Percentiles rank a stretch among this genome's conserved stretches.
These are phyloP conservation scores for Alternaria gansuensis DNA, from an alignment of 2,329 filamentous ascomycete genomes.

Conservation along the genomic window DNA sequence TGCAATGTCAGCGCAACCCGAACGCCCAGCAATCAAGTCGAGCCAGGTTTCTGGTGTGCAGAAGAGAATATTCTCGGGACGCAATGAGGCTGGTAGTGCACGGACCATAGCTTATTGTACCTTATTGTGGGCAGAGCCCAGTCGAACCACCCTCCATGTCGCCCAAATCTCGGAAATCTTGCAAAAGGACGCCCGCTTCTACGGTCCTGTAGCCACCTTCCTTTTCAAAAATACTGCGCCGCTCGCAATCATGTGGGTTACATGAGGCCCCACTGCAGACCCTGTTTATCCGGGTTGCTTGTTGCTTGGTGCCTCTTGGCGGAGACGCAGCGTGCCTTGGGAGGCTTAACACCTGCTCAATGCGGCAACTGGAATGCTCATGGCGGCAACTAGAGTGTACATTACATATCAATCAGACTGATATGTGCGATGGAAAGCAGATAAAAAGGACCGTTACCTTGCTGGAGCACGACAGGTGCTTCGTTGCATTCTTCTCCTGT, in stretches of 20 bases:
- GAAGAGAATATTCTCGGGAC: background rate
- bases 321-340: slow-evolving; percentile 39
- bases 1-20: background rate
- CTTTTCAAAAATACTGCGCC: slow-evolving; percentile 31
- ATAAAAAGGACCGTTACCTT: slow-evolving; percentile 28
- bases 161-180: slow-evolving; percentile 1
- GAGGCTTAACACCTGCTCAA: slow-evolving; percentile 45
- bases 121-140: background rate
- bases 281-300: slow-evolving; percentile 45
- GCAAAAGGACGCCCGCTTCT: background rate
- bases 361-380: slow-evolving; percentile 42
- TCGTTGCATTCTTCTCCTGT: slow-evolving; percentile 28
- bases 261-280: slow-evolving; percentile 28
- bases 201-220: slow-evolving; percentile 29
- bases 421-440: slow-evolving; percentile 32
- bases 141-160: background rate
- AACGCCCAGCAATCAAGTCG: background rate
- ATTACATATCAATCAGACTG: slow-evolving; percentile 33
- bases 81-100: background rate
- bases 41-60: background rate
- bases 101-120: background rate
- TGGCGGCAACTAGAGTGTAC: too few relatives aligned
- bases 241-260: slow-evolving; percentile 25
- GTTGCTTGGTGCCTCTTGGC: slow-evolving; percentile 46
- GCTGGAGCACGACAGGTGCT: slow-evolving; percentile 14